phyloP scores from a whole-genome alignment of 257 asterid species.

The Petrea volubilis region DNA sequence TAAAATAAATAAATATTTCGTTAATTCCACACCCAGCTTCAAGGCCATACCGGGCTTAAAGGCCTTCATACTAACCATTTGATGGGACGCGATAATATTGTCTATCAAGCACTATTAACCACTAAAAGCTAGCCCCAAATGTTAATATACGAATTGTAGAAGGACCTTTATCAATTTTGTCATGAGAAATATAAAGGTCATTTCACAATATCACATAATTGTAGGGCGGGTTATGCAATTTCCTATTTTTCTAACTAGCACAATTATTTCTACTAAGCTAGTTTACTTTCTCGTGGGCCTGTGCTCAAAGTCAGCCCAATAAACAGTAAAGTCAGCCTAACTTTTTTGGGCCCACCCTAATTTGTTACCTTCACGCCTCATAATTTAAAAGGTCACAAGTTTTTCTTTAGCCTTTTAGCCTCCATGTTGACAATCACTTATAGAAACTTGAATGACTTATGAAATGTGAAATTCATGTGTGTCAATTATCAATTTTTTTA shows the following conservation, averaged over 20 bases:
- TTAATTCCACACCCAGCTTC: too few relatives aligned
- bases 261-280: too few relatives aligned
- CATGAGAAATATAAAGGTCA: neutral
- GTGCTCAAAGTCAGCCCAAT: slow-evolving; percentile 17
- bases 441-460: neutral
- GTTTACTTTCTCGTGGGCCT: neutral
- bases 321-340: neutral
- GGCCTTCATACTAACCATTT: too few relatives aligned
- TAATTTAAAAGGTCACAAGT: neutral
- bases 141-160: neutral
- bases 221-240: neutral
- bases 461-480: slow-evolving; percentile 15
- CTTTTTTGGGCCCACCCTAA: slow-evolving; percentile 19
- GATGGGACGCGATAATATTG: too few relatives aligned
- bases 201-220: neutral
- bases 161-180: neutral
- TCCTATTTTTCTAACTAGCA: neutral
- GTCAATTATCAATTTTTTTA: neutral
- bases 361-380: neutral
- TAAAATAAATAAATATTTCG: too few relatives aligned
- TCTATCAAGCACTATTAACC: too few relatives aligned
- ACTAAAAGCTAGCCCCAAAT: too few relatives aligned
- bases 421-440: neutral
- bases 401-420: too few relatives aligned
- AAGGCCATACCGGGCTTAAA: too few relatives aligned